Evolutionary conservation across 2,329 filamentous ascomycete genomes (phyloP), one percentile per base, ranked within the genome.

Genomic region (Verticillium alfalfae): DNA sequence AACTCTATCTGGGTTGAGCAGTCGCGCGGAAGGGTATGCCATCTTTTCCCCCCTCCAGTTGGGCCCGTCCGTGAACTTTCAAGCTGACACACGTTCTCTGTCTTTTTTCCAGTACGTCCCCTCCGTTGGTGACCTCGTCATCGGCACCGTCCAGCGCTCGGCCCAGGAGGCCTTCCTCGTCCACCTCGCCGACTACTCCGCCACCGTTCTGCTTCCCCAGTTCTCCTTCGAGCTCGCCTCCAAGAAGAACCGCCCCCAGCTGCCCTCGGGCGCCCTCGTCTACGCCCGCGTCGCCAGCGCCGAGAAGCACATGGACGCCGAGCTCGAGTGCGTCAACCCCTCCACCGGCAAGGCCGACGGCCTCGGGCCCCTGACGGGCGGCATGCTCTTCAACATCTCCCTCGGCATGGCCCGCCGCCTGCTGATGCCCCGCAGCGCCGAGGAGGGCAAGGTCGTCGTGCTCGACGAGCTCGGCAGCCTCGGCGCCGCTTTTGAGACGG

Each of bases 181-280:
- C 73, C 82, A 84, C 67, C 82, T 98, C 60, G 89, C 91, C 34
- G 81, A 87, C 60, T 84, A 87, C 71, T 84, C 84, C 4, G 71
- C 81, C 2, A 77, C 84, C 62, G 92, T 91, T 1, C 80, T 91
- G 18, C 86, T 98, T 1, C 92, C 91, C 0, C 91, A 96, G 67
- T 83, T 98, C 22, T 87, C 93, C n/a, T 99, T 99, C 73, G 94
- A 98, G 76, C 88, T 88, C 65, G 95, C 93, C 18, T 92, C 90
- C 55, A 95, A 93, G 75, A 98, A 98, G 78, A 97, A 92, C 2
- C 84, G 93, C 1, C 95, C 95, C 0, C 83, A 91, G 66, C 84
- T 98, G 54, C 79, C 82, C 34, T 71, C 86, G 15, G 92, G 92
- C 41, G 87, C 92, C 59, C 79, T 97, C 34, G 92, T 98, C 39